Conservation (phyloP, 2,329 filamentous ascomycete species). For the Fusarium begoniae region DNA sequence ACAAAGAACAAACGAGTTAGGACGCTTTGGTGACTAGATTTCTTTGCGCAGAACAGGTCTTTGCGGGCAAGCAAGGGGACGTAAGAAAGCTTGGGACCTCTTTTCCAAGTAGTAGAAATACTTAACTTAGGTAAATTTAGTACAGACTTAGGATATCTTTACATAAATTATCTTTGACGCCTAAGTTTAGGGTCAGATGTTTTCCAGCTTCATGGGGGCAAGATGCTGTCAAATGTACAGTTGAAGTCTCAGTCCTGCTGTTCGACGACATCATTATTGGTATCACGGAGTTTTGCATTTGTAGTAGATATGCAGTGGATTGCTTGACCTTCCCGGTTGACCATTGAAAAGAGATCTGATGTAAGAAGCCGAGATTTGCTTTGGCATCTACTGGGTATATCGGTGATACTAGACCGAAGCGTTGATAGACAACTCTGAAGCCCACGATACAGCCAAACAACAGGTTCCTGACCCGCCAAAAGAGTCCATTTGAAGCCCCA, state of each 20-base stretch:
- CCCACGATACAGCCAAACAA: conserved; percentile 9
- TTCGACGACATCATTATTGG: not conserved
- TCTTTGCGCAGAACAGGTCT: too few relatives aligned
- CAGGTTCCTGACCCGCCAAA: not conserved
- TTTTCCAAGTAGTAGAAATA: not conserved
- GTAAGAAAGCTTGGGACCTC: not conserved
- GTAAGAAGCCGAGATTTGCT: not conserved
- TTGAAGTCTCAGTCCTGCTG: not conserved
- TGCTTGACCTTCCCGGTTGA: not conserved
- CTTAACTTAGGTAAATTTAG: not conserved
- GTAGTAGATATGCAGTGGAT: not conserved
- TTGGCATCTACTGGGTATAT: not conserved
- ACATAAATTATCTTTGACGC: not conserved
- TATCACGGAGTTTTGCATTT: not conserved
- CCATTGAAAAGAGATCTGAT: not conserved
- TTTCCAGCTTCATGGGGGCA: not conserved
- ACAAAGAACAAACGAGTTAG: not conserved
- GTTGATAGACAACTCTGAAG: conserved; percentile 4
- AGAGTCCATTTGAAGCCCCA: not conserved
- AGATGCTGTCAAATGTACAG: not conserved
- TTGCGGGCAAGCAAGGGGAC: not conserved
- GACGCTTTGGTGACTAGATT: not conserved
- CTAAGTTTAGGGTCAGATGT: not conserved
- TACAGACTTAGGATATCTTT: not conserved
- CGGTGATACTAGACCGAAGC: not conserved